Evolutionary conservation across 1,284 basidiomycete genomes (phyloP).

Genomic region (Ceratobasidium sp.): DNA sequence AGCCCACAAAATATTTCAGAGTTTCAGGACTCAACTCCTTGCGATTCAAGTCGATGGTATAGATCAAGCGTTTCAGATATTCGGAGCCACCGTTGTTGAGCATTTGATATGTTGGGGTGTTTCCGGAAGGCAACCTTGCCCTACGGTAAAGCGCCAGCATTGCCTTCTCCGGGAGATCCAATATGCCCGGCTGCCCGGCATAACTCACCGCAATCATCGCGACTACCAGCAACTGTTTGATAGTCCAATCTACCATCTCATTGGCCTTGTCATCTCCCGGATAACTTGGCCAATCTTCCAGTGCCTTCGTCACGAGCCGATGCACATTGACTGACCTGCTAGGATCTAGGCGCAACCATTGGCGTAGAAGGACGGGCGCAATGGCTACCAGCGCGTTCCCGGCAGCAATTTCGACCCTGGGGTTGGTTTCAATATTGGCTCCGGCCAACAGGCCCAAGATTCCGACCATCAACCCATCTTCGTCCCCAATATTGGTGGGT

Average conservation of each 20-base stretch:
- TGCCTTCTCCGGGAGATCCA: too few relatives aligned
- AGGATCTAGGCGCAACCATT: background rate
- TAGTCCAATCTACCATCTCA: background rate
- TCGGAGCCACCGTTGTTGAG: too few relatives aligned
- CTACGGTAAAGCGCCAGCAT: too few relatives aligned
- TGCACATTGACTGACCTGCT: background rate
- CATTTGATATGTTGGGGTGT: too few relatives aligned
- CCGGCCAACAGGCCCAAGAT: background rate
- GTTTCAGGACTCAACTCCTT: too few relatives aligned
- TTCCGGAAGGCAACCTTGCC: too few relatives aligned
- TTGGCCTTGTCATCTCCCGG: background rate
- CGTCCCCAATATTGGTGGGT: slow-evolving; percentile 1
- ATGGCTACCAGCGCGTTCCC: background rate
- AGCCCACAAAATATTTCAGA: too few relatives aligned
- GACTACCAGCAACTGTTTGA: slow-evolving; percentile 10
- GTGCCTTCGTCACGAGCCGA: background rate
- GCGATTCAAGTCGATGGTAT: too few relatives aligned
- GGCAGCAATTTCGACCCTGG: background rate
- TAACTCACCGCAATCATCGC: background rate
- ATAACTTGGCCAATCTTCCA: background rate
- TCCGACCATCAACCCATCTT: background rate
- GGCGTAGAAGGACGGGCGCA: background rate
- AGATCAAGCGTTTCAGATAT: too few relatives aligned
- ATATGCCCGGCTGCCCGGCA: too few relatives aligned
- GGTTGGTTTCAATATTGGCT: background rate